phyloP scores from a whole-genome alignment of 139 green algal species.

The Haematococcus lacustris region DNA sequence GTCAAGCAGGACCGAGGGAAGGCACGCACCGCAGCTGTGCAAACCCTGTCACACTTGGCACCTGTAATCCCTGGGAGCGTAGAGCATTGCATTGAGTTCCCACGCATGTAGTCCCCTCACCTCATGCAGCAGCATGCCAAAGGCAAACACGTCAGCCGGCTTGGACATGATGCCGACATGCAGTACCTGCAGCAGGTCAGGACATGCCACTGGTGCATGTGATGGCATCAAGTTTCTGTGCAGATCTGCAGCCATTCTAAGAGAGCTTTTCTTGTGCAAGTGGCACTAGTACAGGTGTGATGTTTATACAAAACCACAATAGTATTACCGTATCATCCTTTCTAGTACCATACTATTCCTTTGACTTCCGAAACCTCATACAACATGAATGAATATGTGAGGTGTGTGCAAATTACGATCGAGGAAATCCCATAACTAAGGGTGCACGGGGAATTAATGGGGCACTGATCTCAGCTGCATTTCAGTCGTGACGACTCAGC shows the following conservation, averaged over 20 bases:
- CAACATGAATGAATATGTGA: background rate
- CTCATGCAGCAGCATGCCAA: conserved; percentile 10
- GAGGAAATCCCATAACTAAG: too few relatives aligned
- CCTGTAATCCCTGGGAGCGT: background rate
- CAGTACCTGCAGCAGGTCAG: conserved; percentile 1
- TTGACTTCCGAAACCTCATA: background rate
- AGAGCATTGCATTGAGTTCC: background rate
- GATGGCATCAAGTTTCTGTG: too few relatives aligned
- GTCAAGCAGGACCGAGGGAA: background rate
- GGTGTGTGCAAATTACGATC: too few relatives aligned
- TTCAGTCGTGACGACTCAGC: too few relatives aligned
- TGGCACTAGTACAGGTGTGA: background rate
- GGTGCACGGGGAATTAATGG: background rate
- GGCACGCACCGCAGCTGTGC: too few relatives aligned
- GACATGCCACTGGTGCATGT: background rate
- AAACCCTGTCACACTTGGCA: background rate
- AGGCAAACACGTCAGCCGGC: conserved; percentile 6
- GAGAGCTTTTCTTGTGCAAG: too few relatives aligned
- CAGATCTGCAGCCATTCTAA: too few relatives aligned
- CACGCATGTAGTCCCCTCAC: background rate
- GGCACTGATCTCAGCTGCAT: too few relatives aligned
- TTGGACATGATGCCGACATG: conserved; percentile 13
- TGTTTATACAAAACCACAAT: too few relatives aligned
- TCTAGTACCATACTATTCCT: too few relatives aligned
- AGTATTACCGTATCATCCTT: too few relatives aligned